A percentile compares a stretch with the other conserved stretches of the same genome.
These are phyloP conservation scores for Wickerhamomyces bovis DNA, from an alignment of 805 yeast species.

Conservation along the genomic window DNA sequence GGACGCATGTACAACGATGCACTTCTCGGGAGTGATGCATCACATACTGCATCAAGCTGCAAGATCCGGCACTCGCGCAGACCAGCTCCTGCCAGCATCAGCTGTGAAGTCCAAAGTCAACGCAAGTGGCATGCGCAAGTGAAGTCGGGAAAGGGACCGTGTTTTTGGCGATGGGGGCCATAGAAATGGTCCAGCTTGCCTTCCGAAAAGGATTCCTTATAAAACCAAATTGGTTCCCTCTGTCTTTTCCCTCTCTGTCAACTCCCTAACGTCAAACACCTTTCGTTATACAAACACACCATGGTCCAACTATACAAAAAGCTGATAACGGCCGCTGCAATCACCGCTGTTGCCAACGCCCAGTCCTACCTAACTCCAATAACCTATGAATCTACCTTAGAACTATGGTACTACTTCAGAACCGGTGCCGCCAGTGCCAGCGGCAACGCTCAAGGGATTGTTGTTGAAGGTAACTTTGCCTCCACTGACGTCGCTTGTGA, in stretches of 20 bases:
- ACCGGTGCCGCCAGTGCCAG: conserved; percentile 10
- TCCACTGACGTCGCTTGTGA: conserved; percentile 10
- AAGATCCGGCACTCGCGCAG: not conserved
- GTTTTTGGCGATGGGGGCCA: not conserved
- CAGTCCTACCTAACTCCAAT: conserved; percentile 15
- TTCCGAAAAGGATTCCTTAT: not conserved
- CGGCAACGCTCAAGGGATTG: conserved; percentile 11
- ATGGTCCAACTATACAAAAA: conserved; percentile 6
- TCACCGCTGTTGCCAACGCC: conserved; percentile 19
- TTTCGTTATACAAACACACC: not conserved
- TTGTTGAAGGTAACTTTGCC: conserved; percentile 10
- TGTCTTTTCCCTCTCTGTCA: not conserved
- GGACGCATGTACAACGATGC: not conserved
- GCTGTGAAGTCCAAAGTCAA: not conserved
- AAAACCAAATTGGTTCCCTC: not conserved
- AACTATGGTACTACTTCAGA: conserved; percentile 18
- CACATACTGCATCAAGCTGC: not conserved
- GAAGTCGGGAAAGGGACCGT: not conserved
- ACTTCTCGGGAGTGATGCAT: not conserved
- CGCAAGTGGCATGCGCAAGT: not conserved
- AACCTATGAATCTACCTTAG: conserved; percentile 12
- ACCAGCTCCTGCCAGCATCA: not conserved
- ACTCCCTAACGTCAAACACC: not conserved
- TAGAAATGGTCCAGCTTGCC: not conserved
- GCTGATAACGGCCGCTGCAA: conserved; percentile 3